Base-by-base conservation (phyloP, 148 eudicot genomes). In the Camellia sinensis region DNA sequence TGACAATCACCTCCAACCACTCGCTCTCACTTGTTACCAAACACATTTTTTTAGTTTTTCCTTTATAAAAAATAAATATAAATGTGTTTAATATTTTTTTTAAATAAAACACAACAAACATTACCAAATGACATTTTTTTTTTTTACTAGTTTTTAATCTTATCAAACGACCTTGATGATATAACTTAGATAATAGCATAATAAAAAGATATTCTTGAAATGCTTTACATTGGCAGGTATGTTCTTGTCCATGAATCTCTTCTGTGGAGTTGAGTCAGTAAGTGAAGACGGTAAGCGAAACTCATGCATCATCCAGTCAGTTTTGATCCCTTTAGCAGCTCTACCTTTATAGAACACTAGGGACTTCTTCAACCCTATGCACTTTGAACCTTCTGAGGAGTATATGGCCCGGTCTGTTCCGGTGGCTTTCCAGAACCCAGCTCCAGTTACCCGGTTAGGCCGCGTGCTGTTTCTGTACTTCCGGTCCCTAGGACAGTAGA, bases 301-400 rank as follows among this genome's bases (percentile, higher is more conserved):
- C 91, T 95, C 98, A 11, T 95, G 98, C 98, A 95, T 95, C 98
- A 95, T 95, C 97, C 98, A 95, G 76, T 93, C 97, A 43, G 98
- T 95, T 72, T 95, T 95, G 67, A 81, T 81, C 14, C 98, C 98
- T 85, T 90, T 93, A 10, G 97, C 92, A 44, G 98, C 98, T 83
- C 95, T 84, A 15, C 98, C 97, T 85, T 86, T 88, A 89, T 95
- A 95, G 86, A 92, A 95, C 71, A 95, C 98, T 43, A 95, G 89
- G 1, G 98, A 95, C 62, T 95, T 95, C 88, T 95, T 95, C 83
- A 95, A 81, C 12, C 98, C 98, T 3, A 95, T 95, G 86, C 97
- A 95, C 71, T 88, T 90, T 18, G 82, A 86, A 6, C 89, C 86
- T 29, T 90, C 88, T 2, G 97, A 87, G 13, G 97, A 86, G 85